Base-by-base conservation (phyloP, 1,139 yeast genomes). In the Ashbya aceris region DNA sequence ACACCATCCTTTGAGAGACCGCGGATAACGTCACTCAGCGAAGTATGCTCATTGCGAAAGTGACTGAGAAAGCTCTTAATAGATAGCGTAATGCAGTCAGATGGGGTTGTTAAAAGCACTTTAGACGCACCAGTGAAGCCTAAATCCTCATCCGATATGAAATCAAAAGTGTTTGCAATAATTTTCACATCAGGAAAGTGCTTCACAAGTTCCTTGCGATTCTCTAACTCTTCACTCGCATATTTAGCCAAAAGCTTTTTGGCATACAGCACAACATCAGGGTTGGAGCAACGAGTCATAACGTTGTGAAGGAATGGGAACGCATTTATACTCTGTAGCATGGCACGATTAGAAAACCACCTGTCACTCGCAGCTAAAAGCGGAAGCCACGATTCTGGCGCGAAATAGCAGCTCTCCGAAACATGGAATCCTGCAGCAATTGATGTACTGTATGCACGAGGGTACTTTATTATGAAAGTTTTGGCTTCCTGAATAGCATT, bases 401-500 rank as follows among this genome's bases (percentile, higher is more conserved):
- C 81, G 58, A 79, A 71, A 45, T 71, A 70, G 1, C 73, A 74
- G 37, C 70, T 70, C 56, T 80, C 83, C 40, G 73, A 69, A 8
- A 79, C 61, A 41, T 70, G 70, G 39, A 76, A 67, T 0, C 85
- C 86, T 27, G 74, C 58, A 0, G 81, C 74, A 2, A 77, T 54
- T 2, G 62, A 62, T 8, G 76, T 60, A 0, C 77, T 64, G 53
- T 74, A 79, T 1, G 75, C 56, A 44, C 70, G 68, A 0, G 87
- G 86, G 46, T 65, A 77, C 43, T 72, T 76, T 40, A 80, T 62
- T 4, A 81, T 62, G 45, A 70, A 68, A 38, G 81, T 83, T 0
- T 85, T 84, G 0, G 81, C 77, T 30, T 65, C 66, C 56, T 81
- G 87, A 10, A 69, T 54, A 0, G 74, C 62, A 6, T 72, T 68